These are phyloP conservation scores for Saturnispora kantuleensis DNA, from an alignment of 805 yeast genomes.

Conservation along the genomic window DNA sequence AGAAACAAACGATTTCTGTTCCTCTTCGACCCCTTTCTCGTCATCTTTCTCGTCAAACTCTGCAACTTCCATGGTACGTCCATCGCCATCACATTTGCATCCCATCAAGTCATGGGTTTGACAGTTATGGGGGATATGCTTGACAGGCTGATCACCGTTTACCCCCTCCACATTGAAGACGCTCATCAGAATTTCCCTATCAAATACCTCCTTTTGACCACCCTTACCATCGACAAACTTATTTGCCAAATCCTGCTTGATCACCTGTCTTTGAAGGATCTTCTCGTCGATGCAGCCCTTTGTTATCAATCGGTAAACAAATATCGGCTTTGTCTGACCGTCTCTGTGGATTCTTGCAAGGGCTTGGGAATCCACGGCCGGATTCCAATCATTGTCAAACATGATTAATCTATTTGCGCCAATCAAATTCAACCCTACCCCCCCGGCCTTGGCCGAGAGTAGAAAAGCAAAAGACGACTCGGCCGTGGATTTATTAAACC, in stretches of 20 bases:
- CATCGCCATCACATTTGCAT: constrained; percentile 52
- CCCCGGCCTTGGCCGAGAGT: constrained; percentile 86
- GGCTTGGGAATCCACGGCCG: constrained; percentile 84
- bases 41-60: constrained; percentile 10
- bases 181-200: constrained; percentile 58
- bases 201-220: constrained; percentile 55
- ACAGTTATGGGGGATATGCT: constrained; percentile 32
- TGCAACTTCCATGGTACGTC: constrained; percentile 21
- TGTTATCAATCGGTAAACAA: constrained; percentile 71
- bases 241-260: constrained; percentile 71
- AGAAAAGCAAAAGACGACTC: constrained; percentile 51
- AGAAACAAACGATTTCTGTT: constrained; percentile 38
- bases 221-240: constrained; percentile 43
- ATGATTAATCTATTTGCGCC: constrained; percentile 84
- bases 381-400: constrained; percentile 97
- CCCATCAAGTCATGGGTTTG: constrained; percentile 72
- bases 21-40: constrained; percentile 11
- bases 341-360: constrained; percentile 94
- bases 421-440: constrained; percentile 79
- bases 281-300: constrained; percentile 93
- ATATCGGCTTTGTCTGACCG: constrained; percentile 75
- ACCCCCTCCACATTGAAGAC: constrained; percentile 45
- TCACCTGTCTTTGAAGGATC: constrained; percentile 82
- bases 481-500: constrained; percentile 46
- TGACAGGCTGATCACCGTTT: constrained; percentile 15